Percentiles rank a stretch among this genome's conserved stretches.
Conservation (phyloP, 1,284 basidiomycete genomes). For the Moesziomyces aphidis region DNA sequence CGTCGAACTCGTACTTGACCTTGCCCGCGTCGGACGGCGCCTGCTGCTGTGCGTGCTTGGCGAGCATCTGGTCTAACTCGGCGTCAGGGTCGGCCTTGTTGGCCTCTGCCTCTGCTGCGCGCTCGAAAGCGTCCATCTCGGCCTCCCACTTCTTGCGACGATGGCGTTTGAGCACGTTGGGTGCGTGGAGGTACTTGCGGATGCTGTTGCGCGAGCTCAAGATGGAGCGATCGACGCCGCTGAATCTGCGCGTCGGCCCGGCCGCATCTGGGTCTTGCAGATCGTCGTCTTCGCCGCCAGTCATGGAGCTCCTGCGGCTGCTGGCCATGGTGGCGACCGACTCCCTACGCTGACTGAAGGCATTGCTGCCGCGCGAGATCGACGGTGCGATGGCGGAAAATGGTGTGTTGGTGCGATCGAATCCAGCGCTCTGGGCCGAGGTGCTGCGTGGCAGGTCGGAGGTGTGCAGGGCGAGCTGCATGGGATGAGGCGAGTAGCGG, state of each 20-base stretch:
- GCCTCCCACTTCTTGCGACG: slow-evolving; percentile 43
- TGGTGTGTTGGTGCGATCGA: slow-evolving; percentile 10
- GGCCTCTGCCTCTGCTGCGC: slow-evolving; percentile 21
- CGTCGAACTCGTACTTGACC: slow-evolving; percentile 61
- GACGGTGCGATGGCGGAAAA: slow-evolving; percentile 32
- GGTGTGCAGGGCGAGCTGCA: slow-evolving; percentile 22
- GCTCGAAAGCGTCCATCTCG: slow-evolving; percentile 42
- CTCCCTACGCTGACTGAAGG: slow-evolving; percentile 26
- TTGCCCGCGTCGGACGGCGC: slow-evolving; percentile 45
- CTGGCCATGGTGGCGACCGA: slow-evolving; percentile 38
- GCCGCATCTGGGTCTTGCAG: slow-evolving; percentile 11
- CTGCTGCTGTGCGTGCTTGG: slow-evolving; percentile 48
- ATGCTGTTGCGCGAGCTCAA: slow-evolving; percentile 42
- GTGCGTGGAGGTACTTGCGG: slow-evolving; percentile 34
- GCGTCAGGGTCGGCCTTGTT: slow-evolving; percentile 34
- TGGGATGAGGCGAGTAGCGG: slow-evolving; percentile 53
- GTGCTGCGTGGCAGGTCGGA: slow-evolving; percentile 25
- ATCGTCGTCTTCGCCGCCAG: slow-evolving; percentile 19
- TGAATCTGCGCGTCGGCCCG: slow-evolving; percentile 11
- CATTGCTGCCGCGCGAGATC: slow-evolving; percentile 27
- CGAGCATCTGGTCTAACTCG: slow-evolving; percentile 52
- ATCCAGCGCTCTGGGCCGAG: slow-evolving; percentile 13
- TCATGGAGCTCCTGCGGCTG: slow-evolving; percentile 40
- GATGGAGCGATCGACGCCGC: slow-evolving; percentile 32
- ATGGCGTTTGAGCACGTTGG: slow-evolving; percentile 43